A percentile compares a stretch with the other conserved stretches of the same genome.
phyloP scores from a whole-genome alignment of 2,329 filamentous ascomycete species.

The Cladosporium sphaerospermum region DNA sequence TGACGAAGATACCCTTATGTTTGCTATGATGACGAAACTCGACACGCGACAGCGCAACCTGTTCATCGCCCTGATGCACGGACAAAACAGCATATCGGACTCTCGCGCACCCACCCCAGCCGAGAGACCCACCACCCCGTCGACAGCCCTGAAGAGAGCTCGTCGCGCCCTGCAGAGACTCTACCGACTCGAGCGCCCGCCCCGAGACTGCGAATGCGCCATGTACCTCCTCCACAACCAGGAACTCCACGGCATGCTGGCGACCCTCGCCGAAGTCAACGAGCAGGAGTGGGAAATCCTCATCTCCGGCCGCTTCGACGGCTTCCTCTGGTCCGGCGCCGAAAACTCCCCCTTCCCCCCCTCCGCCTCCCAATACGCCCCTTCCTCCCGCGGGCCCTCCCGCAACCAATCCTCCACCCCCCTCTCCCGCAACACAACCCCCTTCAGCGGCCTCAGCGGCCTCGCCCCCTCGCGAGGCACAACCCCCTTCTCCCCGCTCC shows the following conservation, averaged over 20 bases:
- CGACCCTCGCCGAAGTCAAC: constrained; percentile 81
- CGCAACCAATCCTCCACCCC: constrained; percentile 40
- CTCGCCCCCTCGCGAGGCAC: constrained; percentile 39
- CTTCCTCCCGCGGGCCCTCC: constrained; percentile 27
- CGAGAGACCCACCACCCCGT: constrained; percentile 32
- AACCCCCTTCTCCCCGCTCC: constrained; percentile 43
- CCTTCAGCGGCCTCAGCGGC: constrained; percentile 54
- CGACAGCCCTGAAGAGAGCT: constrained; percentile 67
- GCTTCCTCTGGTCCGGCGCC: constrained; percentile 89
- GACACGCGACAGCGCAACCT: constrained; percentile 67
- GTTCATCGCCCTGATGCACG: constrained; percentile 73
- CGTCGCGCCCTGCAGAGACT: constrained; percentile 75
- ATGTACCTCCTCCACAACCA: constrained; percentile 82
- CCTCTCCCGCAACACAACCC: constrained; percentile 42
- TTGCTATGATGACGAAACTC: constrained; percentile 87
- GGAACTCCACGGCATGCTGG: constrained; percentile 74
- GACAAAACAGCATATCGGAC: constrained; percentile 46
- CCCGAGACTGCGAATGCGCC: constrained; percentile 78
- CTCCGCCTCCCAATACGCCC: constrained; percentile 24
- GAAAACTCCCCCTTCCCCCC: constrained; percentile 48
- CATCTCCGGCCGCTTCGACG: constrained; percentile 87
- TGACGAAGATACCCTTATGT: constrained; percentile 87
- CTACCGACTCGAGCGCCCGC: constrained; percentile 66
- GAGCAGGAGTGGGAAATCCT: constrained; percentile 95
- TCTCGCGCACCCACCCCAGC: constrained; percentile 62